These are phyloP conservation scores for Lanmaoa pseudosensibilis DNA, from an alignment of 768 basidiomycete species.

Conservation along the genomic window DNA sequence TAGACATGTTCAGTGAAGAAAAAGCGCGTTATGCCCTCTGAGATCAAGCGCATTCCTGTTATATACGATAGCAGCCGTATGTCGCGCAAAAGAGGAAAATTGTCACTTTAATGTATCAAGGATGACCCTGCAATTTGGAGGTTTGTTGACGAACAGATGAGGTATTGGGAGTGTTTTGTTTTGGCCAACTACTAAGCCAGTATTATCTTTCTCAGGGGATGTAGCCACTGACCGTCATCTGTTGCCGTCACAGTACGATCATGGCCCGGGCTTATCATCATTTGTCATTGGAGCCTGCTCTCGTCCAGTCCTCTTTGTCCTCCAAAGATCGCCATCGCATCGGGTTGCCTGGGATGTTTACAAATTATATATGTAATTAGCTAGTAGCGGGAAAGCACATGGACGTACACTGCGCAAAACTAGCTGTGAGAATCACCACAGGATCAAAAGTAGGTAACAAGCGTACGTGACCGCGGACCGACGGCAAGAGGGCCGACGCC, in stretches of 20 bases:
- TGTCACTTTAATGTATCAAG: neutral
- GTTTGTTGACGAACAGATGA: conserved; percentile 4
- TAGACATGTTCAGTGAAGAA: conserved; percentile 10
- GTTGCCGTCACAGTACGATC: conserved; percentile 4
- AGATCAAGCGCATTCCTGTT: neutral
- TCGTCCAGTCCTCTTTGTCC: neutral
- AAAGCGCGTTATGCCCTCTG: neutral
- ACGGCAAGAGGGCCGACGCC: neutral
- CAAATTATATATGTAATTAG: neutral
- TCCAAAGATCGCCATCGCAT: neutral
- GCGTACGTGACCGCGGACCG: neutral
- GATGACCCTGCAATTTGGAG: neutral
- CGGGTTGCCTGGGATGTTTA: neutral
- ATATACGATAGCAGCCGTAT: neutral
- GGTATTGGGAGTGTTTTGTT: neutral
- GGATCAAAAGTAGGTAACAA: neutral
- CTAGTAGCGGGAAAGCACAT: neutral
- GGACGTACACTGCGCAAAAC: neutral
- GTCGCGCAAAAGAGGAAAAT: conserved; percentile 2
- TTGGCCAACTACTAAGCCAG: neutral
- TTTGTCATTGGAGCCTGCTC: neutral
- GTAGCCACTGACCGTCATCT: neutral
- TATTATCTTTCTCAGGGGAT: neutral
- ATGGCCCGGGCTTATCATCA: neutral
- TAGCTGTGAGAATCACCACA: neutral